Conservation (phyloP, 495 filamentous ascomycete species). For the Pyrenula massariospora region DNA sequence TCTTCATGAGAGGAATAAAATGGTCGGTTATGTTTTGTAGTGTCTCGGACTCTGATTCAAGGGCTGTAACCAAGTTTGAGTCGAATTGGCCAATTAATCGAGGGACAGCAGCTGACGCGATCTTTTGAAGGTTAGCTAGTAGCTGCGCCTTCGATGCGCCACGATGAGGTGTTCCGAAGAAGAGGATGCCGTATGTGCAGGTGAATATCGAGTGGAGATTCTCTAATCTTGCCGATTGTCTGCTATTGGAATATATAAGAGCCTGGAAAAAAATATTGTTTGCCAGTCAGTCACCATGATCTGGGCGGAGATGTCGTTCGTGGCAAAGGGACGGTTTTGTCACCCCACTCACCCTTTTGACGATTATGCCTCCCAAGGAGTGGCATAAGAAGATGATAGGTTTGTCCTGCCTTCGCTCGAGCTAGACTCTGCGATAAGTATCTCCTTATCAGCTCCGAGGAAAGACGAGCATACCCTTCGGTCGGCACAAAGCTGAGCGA, state of each 20-base stretch:
- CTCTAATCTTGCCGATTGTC: constrained; percentile 4
- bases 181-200: constrained; percentile 23
- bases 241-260: constrained; percentile 15
- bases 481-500: constrained; percentile 13
- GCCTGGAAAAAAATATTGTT: constrained; percentile 7
- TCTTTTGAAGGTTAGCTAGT: constrained; percentile 10
- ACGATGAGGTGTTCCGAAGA: constrained; percentile 28
- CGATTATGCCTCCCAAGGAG: constrained; percentile 12
- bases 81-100: constrained; percentile 10
- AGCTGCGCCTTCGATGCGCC: constrained; percentile 14
- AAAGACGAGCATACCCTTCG: not conserved
- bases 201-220: constrained; percentile 24
- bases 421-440: not conserved
- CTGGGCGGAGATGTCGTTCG: not conserved
- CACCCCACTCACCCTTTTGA: constrained; percentile 8
- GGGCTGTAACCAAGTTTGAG: constrained; percentile 13
- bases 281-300: not conserved
- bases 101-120: constrained; percentile 8
- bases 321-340: not conserved
- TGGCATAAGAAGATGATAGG: constrained; percentile 15
- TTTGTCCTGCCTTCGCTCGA: constrained; percentile 1
- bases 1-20: constrained; percentile 28
- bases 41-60: constrained; percentile 23
- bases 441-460: not conserved
- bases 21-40: constrained; percentile 30